Percentiles rank a stretch among this genome's conserved stretches.
Evolutionary conservation across 495 filamentous ascomycete genomes (phyloP).

Genomic region (Hypoxylon lienhwacheense): DNA sequence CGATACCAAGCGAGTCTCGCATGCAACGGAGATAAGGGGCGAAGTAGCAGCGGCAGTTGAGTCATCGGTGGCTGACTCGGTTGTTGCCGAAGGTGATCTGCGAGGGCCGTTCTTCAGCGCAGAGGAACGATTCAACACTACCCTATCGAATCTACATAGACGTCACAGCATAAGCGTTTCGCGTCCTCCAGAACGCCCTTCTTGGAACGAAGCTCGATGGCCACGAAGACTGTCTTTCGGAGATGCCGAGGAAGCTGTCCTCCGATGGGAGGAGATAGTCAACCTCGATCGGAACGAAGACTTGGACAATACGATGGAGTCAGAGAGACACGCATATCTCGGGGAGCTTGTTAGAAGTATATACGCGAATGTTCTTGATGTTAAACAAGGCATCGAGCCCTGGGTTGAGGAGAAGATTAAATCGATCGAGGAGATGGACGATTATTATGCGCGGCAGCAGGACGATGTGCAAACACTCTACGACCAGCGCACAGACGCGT

Average conservation of each 20-base stretch:
- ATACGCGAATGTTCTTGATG: slow-evolving; percentile 49
- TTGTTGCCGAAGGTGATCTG: slow-evolving; percentile 49
- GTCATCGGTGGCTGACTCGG: slow-evolving; percentile 47
- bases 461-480: slow-evolving; percentile 69
- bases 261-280: slow-evolving; percentile 65
- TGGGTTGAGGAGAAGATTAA: slow-evolving; percentile 71
- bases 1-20: slow-evolving; percentile 28
- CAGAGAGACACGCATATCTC: slow-evolving; percentile 43
- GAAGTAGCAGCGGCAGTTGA: slow-evolving; percentile 27
- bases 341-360: slow-evolving; percentile 65
- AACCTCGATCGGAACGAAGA: slow-evolving; percentile 36
- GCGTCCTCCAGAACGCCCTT: slow-evolving; percentile 34
- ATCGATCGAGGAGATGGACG: slow-evolving; percentile 64
- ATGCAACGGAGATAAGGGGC: slow-evolving; percentile 20
- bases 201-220: slow-evolving; percentile 62
- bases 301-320: slow-evolving; percentile 12
- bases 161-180: slow-evolving; percentile 53
- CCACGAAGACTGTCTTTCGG: slow-evolving; percentile 86
- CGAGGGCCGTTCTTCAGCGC: slow-evolving; percentile 44
- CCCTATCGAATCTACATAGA: slow-evolving; percentile 42
- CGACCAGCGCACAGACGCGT: slow-evolving; percentile 65
- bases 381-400: slow-evolving; percentile 55
- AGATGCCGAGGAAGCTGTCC: slow-evolving; percentile 80
- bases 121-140: slow-evolving; percentile 33
- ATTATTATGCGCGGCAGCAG: slow-evolving; percentile 60